Percentiles rank a stretch among this genome's conserved stretches.
Evolutionary conservation across 768 basidiomycete species (phyloP).

Genomic region (Rhodotorula babjevae): DNA sequence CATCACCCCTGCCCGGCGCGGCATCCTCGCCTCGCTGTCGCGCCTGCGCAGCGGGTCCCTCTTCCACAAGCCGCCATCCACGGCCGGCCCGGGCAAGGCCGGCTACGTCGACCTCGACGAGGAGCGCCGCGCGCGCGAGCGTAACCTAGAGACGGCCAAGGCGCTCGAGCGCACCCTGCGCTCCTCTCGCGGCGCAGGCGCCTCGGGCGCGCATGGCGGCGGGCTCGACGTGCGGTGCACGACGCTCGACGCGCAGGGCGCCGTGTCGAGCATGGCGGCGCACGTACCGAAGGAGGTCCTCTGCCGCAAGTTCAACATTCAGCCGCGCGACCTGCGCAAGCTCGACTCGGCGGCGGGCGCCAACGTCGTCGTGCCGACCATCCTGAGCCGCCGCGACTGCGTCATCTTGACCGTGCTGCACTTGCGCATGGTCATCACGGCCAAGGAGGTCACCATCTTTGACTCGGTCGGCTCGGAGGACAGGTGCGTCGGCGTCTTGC

Average conservation of each 20-base stretch:
- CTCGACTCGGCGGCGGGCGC: conserved; percentile 66
- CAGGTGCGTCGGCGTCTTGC: conserved; percentile 4
- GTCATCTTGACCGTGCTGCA: conserved; percentile 90
- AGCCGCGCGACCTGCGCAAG: conserved; percentile 94
- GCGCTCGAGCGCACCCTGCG: conserved; percentile 33
- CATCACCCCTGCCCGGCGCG: neutral
- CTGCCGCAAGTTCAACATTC: conserved; percentile 73
- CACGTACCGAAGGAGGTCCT: conserved; percentile 87
- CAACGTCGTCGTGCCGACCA: conserved; percentile 71
- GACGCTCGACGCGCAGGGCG: conserved; percentile 28
- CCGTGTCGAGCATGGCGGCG: conserved; percentile 79
- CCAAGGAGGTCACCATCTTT: conserved; percentile 83
- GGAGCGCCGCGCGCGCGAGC: conserved; percentile 9
- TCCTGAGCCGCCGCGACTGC: conserved; percentile 79
- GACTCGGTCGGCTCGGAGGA: conserved; percentile 75
- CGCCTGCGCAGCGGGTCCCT: neutral
- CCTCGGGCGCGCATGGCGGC: neutral
- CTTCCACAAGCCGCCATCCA: neutral
- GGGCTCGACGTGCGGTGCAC: conserved; percentile 32
- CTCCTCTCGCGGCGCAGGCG: conserved; percentile 7
- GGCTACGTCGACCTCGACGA: conserved; percentile 9
- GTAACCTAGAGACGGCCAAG: conserved; percentile 28
- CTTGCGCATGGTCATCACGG: conserved; percentile 89
- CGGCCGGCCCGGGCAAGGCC: neutral
- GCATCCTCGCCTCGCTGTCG: neutral